Base-by-base conservation (phyloP, 192 early-diverging fungal genomes). In the Dissophora ornata region DNA sequence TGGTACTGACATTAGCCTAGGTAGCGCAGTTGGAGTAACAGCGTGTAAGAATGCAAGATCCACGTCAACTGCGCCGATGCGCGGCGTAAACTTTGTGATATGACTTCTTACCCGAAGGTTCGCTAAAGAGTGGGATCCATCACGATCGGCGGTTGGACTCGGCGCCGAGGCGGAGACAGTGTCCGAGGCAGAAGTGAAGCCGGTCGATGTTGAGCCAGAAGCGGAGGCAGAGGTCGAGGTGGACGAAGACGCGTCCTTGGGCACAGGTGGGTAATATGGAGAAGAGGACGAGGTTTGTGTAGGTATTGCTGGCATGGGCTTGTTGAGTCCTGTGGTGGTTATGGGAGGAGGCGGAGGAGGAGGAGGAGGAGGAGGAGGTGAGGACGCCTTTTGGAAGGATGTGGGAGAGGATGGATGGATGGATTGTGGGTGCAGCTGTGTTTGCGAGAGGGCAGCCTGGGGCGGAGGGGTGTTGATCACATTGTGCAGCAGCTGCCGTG, bases 401-500 rank as follows among this genome's bases (percentile, higher is more conserved):
- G 52, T 48, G 1, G 73, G 65, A 3, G 73, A 67, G 5, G 73
- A 5, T 1, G 57, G 73, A 15, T 52, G 57, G 21, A 51, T 21
- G 25, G 64, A 45, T 32, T 67, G 64, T 4, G 38, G 73, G 41
- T 77, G 73, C 25, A 77, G 65, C 52, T 77, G 73, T 18, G 73
- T 77, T 28, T 77, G 73, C 4, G 64, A 49, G 3, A 67, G 51
- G 15, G 57, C 51, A 18, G 61, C 44, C 16, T 45, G 69, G 1
- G 57, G 42, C 0, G 73, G 73, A 22, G 73, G 73, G 54, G 73
- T 77, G 52, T 67, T 77, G 58, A 67, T 67, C n/a, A 77, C 73
- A 77, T 77, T 77, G 30, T 77, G 63, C n/a, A 77, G 59, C 10
- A 77, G 65, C 21, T 77, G 73, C 2, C 73, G 58, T 42, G 73